Conservation (phyloP, 2,329 filamentous ascomycete species). For the Microsporum audouinii region DNA sequence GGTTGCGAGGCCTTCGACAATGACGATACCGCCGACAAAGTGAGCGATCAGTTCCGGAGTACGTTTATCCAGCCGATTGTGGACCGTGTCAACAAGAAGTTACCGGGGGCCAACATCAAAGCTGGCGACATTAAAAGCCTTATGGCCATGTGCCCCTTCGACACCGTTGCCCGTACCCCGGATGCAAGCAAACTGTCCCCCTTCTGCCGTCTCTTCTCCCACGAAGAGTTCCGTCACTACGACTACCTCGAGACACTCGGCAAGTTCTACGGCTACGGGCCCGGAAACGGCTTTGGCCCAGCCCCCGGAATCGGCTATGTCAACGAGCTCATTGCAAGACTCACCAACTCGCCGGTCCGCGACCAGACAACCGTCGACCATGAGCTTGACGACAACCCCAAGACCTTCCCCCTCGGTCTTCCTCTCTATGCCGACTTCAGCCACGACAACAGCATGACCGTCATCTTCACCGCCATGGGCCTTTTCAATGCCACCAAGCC, state of each 20-base stretch:
- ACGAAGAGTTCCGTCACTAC: constrained; percentile 63
- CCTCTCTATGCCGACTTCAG: constrained; percentile 78
- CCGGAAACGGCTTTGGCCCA: constrained; percentile 65
- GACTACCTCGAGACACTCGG: constrained; percentile 69
- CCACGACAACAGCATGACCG: constrained; percentile 79
- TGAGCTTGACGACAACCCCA: constrained; percentile 56
- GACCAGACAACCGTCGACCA: constrained; percentile 67
- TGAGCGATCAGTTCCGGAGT: constrained; percentile 41
- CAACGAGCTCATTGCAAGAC: constrained; percentile 73
- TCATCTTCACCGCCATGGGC: constrained; percentile 63
- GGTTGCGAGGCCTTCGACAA: constrained; percentile 60
- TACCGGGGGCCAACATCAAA: constrained; percentile 57
- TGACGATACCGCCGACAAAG: constrained; percentile 27
- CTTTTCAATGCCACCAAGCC: constrained; percentile 57
- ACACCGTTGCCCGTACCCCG: constrained; percentile 53
- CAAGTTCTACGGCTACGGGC: constrained; percentile 75
- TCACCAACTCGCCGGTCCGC: constrained; percentile 56
- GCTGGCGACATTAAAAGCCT: constrained; percentile 53
- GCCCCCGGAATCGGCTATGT: constrained; percentile 80
- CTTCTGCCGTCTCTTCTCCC: constrained; percentile 67
- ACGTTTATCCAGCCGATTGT: constrained; percentile 58
- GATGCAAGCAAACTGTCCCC: constrained; percentile 46
- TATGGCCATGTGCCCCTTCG: constrained; percentile 84
- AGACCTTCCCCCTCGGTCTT: constrained; percentile 61
- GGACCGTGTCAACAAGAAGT: constrained; percentile 55